Evolutionary conservation across 108 stramenopile species (phyloP), one percentile per base, ranked within the genome.

Genomic region (Hondaea fermentalgiana): DNA sequence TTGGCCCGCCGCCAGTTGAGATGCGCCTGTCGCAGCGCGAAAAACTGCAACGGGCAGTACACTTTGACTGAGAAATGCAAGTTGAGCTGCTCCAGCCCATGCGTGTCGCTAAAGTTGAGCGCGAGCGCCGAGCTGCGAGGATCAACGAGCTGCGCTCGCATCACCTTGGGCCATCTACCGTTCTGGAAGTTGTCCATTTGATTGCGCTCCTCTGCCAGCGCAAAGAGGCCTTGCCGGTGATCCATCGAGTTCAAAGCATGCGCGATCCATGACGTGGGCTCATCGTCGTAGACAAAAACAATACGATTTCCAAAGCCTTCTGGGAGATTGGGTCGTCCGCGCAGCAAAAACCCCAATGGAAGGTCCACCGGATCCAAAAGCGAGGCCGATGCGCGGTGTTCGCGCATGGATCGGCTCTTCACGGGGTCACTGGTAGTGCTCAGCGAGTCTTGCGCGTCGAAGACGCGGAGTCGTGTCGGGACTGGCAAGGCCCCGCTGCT

Each of bases 251-350:
- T 83, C 44, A 83, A 51, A 10, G 72, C 72, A 21, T 83, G 44
- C 49, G 72, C 72, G 17, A 83, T 83, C 72, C 72, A 83, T 5
- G 72, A 83, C 44, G 72, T 83, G 10, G 72, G 72, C 72, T 83
- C 72, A 8, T 83, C 72, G 49, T 83, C 72, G 49, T 83, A 83
- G 8, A 83, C 72, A 25, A 83, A 51, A 5, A 83, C 72, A n/a
- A 83, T 28, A 10, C 72, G 72, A 28, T 83, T 83, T 23, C 72
- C 72, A 21, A 83, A 83, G 25, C 72, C 72, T 21, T 19, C 19
- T 51, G 72, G 72, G 6, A 83, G 72, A 21, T 51, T 25, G 16
- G 72, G 72, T 5, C 49, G 72, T 5, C 72, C 72, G n/a, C 72
- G 44, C 8, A 51, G 49, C 72, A 51, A n/a, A 45, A 83, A 83